Percentiles rank a stretch among this genome's conserved stretches.
phyloP scores from a whole-genome alignment of 805 yeast genomes.

The Ogataea naganishii region DNA sequence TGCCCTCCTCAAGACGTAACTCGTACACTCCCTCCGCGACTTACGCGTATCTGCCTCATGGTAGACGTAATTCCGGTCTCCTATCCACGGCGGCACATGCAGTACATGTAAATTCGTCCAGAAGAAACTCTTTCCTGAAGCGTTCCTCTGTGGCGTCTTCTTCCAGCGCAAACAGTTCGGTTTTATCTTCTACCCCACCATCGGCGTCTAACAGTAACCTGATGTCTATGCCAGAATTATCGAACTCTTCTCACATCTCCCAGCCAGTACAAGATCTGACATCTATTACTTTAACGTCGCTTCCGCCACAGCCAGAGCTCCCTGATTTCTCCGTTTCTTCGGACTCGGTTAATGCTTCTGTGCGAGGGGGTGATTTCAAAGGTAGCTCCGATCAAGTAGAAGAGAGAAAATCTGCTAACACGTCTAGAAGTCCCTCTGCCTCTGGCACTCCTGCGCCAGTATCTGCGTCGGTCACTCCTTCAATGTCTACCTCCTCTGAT shows the following conservation, averaged over 20 bases:
- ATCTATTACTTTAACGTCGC: conserved; percentile 6
- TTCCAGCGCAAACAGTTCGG: conserved; percentile 2
- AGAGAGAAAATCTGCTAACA: too few species aligned
- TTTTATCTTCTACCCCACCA: conserved; percentile 1
- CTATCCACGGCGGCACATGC: conserved; percentile 6
- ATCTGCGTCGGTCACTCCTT: too few species aligned
- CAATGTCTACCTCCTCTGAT: too few species aligned
- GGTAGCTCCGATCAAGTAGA: too few species aligned
- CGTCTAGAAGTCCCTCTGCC: too few species aligned
- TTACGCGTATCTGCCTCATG: conserved; percentile 5
- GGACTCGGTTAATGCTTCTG: too few species aligned
- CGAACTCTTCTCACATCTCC: neutral
- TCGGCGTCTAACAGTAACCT: too few species aligned
- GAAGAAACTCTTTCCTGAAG: conserved; percentile 15
- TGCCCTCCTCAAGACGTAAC: conserved; percentile 3
- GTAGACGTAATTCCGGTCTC: conserved; percentile 2
- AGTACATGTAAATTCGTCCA: conserved; percentile 6
- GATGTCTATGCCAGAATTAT: neutral
- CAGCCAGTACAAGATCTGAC: conserved; percentile 1
- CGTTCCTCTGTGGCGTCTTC: too few species aligned
- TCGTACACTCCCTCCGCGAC: conserved; percentile 2
- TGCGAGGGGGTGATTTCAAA: too few species aligned
- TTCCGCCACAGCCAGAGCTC: conserved; percentile 40
- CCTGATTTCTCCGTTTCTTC: too few species aligned
- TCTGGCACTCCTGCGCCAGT: too few species aligned